A percentile compares a stretch with the other conserved stretches of the same genome.
phyloP scores from a whole-genome alignment of 176 grass and related monocot genomes.

The Aegilops tauschii region DNA sequence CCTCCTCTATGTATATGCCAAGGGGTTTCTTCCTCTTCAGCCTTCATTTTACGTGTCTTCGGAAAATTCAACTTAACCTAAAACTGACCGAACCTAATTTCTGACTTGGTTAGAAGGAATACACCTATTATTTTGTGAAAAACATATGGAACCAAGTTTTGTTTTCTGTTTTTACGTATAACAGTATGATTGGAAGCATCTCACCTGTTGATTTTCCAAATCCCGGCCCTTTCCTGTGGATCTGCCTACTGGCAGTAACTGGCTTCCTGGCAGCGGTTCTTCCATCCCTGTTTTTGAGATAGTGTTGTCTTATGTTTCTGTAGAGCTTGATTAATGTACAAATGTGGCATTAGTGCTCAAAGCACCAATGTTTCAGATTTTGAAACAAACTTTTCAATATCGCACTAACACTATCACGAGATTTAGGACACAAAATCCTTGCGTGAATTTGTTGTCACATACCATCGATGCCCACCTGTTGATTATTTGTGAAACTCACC shows the following conservation, averaged over 20 bases:
- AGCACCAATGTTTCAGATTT: background rate
- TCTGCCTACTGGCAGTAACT: background rate
- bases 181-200: background rate
- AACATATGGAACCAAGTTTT: background rate
- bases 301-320: background rate
- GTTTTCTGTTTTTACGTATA: background rate
- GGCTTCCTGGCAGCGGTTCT: conserved; percentile 22
- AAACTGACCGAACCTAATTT: background rate
- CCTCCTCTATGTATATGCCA: background rate
- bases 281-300: background rate
- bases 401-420: background rate
- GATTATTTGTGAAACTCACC: conserved; percentile 16
- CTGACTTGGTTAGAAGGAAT: background rate
- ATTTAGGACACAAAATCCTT: background rate
- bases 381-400: background rate
- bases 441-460: background rate
- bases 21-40: background rate
- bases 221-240: conserved; percentile 22
- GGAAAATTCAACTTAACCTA: background rate
- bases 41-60: background rate
- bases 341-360: background rate
- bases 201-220: background rate
- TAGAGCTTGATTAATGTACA: conserved; percentile 1
- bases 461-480: background rate
- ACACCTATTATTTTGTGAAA: background rate